Evolutionary conservation across 495 filamentous ascomycete species (phyloP).

Genomic region (Paragyromitra xinjiangensis): DNA sequence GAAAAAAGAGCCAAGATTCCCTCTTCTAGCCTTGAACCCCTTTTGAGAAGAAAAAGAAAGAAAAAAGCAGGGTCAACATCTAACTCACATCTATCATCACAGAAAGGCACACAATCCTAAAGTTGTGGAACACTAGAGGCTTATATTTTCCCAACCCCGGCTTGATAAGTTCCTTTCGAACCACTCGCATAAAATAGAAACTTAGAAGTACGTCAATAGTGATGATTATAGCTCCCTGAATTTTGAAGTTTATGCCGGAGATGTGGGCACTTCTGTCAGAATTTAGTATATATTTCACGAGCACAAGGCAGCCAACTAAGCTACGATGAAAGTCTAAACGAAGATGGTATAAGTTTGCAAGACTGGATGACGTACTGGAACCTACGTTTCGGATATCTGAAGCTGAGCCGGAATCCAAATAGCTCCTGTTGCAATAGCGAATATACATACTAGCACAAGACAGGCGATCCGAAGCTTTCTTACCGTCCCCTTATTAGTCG

Average conservation of each 20-base stretch:
- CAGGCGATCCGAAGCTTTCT: slow-evolving; percentile 14
- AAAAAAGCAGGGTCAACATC: no score
- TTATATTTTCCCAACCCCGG: slow-evolving; percentile 38
- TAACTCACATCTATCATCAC: slow-evolving; percentile 32
- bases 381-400: slow-evolving; percentile 4
- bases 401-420: slow-evolving; percentile 28
- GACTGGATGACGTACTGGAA: not conserved
- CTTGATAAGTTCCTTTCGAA: slow-evolving; percentile 22
- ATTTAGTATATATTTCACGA: not conserved
- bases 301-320: not conserved
- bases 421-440: not conserved
- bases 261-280: slow-evolving; percentile 1
- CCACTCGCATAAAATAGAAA: slow-evolving; percentile 29
- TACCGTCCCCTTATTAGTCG: not conserved
- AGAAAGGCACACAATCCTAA: slow-evolving; percentile 6
- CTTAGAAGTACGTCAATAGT: slow-evolving; percentile 12
- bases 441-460: not conserved
- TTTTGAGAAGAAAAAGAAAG: not conserved
- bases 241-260: slow-evolving; percentile 7
- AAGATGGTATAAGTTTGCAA: not conserved
- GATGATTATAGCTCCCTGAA: not conserved
- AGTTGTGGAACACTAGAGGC: slow-evolving; percentile 14
- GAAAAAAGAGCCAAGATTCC: not conserved
- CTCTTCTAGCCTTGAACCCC: not conserved
- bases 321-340: not conserved